Percentiles rank a stretch among this genome's conserved stretches.
These are phyloP conservation scores for Aspergillus sclerotiicarbonarius DNA, from an alignment of 495 filamentous ascomycete species.

Conservation along the genomic window DNA sequence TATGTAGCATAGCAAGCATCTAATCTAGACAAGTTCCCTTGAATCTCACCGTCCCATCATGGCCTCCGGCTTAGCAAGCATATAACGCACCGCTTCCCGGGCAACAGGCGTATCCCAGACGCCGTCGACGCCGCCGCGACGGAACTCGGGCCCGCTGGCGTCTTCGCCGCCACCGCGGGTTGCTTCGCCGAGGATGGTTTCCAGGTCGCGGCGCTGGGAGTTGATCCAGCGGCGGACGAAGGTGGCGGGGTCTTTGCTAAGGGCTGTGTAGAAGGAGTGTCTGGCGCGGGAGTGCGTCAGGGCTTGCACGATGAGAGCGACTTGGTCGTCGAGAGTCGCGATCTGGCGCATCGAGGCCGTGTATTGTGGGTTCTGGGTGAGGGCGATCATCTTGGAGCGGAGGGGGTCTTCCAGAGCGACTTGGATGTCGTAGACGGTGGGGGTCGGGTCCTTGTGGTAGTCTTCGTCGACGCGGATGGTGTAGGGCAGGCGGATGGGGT, in stretches of 20 bases:
- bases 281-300: slow-evolving; percentile 78
- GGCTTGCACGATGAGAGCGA: slow-evolving; percentile 75
- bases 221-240: slow-evolving; percentile 84
- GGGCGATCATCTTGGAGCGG: slow-evolving; percentile 60
- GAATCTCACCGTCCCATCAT: slow-evolving; percentile 25
- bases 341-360: slow-evolving; percentile 66
- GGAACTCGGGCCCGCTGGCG: slow-evolving; percentile 57
- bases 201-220: slow-evolving; percentile 85
- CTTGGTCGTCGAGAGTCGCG: slow-evolving; percentile 71
- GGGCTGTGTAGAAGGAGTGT: slow-evolving; percentile 73
- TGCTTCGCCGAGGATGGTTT: slow-evolving; percentile 83
- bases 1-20: too few species aligned
- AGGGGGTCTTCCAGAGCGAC: slow-evolving; percentile 84
- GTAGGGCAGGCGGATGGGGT: slow-evolving; percentile 82
- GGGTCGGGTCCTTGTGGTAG: slow-evolving; percentile 61
- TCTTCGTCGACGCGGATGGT: slow-evolving; percentile 91
- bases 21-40: background rate
- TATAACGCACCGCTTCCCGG: slow-evolving; percentile 48
- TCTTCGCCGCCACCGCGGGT: slow-evolving; percentile 65
- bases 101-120: slow-evolving; percentile 54
- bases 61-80: slow-evolving; percentile 47
- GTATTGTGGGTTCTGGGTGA: slow-evolving; percentile 53
- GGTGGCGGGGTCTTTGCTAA: slow-evolving; percentile 75
- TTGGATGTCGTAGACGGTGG: slow-evolving; percentile 85
- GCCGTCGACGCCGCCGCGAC: slow-evolving; percentile 51